phyloP scores from a whole-genome alignment of 106 monocot genomes.

The Platanthera guangdongensis region DNA sequence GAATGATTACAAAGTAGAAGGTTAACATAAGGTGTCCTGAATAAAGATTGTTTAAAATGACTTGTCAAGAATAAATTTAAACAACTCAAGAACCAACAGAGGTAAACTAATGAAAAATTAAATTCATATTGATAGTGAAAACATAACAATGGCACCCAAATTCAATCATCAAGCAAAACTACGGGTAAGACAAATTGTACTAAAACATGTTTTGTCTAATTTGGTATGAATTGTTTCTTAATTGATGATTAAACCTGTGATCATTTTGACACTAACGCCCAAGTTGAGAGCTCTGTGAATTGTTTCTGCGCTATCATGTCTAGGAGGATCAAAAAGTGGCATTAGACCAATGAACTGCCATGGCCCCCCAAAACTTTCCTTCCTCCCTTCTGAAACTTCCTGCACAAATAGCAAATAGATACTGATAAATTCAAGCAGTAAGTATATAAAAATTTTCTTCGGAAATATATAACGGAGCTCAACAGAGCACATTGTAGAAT shows the following conservation, averaged over 20 bases:
- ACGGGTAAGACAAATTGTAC: background rate
- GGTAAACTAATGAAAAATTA: too few species aligned
- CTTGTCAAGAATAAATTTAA: too few species aligned
- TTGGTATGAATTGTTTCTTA: background rate
- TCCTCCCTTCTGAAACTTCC: slow-evolving; percentile 84
- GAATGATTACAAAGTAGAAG: too few species aligned
- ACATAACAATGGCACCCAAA: too few species aligned
- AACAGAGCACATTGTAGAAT: background rate
- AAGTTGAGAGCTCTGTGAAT: slow-evolving; percentile 85
- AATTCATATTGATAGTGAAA: too few species aligned
- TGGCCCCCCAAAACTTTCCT: slow-evolving; percentile 73
- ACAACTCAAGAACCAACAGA: too few species aligned
- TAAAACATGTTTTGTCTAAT: background rate
- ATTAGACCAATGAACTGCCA: slow-evolving; percentile 85
- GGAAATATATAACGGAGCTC: background rate
- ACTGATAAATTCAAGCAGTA: background rate
- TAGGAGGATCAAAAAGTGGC: slow-evolving; percentile 91
- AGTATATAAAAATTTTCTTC: background rate
- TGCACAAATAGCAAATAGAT: slow-evolving; percentile 16
- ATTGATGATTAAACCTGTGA: slow-evolving; percentile 45
- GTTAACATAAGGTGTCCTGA: too few species aligned
- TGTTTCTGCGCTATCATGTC: slow-evolving; percentile 96
- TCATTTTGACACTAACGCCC: slow-evolving; percentile 96
- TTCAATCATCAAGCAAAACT: background rate
- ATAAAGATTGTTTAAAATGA: too few species aligned